phyloP scores from a whole-genome alignment of 768 basidiomycete genomes.

The Tephrocybe sp. region DNA sequence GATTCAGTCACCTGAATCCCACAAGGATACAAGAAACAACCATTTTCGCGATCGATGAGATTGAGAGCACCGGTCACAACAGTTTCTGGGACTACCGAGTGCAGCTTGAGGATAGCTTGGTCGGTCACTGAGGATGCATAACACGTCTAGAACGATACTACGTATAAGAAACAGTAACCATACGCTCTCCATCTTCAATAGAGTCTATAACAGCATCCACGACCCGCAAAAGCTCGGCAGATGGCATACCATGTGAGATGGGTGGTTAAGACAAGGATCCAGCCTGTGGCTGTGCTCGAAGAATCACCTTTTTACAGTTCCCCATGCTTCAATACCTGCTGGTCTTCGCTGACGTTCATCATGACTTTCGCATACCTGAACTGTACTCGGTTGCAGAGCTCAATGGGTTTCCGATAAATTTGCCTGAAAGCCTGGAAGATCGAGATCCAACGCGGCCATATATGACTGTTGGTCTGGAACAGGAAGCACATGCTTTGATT shows the following conservation, averaged over 20 bases:
- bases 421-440: slow-evolving; percentile 44
- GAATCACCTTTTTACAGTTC: neutral
- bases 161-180: neutral
- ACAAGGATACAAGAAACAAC: slow-evolving; percentile 30
- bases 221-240: slow-evolving; percentile 20
- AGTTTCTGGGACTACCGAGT: slow-evolving; percentile 57
- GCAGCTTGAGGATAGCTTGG: slow-evolving; percentile 53
- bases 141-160: neutral
- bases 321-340: slow-evolving; percentile 43
- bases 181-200: slow-evolving; percentile 32
- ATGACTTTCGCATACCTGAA: slow-evolving; percentile 83
- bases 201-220: slow-evolving; percentile 29
- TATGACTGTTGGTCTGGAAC: slow-evolving; percentile 65
- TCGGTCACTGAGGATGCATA: slow-evolving; percentile 38
- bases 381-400: slow-evolving; percentile 75
- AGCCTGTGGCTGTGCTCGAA: slow-evolving; percentile 6
- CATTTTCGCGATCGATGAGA: slow-evolving; percentile 68
- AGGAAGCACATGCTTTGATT: slow-evolving; percentile 70
- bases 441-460: slow-evolving; percentile 63
- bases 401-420: slow-evolving; percentile 56
- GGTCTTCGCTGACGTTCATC: slow-evolving; percentile 78
- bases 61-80: slow-evolving; percentile 71
- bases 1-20: neutral
- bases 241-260: slow-evolving; percentile 17
- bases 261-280: neutral